phyloP scores from a whole-genome alignment of 169 alveolate species.

The Plasmodium billcollinsi region DNA sequence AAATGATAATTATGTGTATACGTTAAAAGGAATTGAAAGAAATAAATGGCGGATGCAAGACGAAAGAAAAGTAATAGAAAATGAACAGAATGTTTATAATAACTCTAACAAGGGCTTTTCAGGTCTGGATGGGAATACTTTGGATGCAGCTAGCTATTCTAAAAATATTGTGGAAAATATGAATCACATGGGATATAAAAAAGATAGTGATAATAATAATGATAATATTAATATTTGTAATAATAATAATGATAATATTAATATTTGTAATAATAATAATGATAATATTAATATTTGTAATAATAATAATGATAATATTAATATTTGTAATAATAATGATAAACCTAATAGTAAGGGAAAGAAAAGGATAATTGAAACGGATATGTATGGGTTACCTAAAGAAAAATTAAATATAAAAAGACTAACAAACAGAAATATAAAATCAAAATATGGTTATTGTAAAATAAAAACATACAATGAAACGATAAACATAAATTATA shows the following conservation, averaged over 20 bases:
- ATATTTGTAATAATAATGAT: not conserved
- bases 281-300: not conserved
- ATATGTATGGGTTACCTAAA: constrained; percentile 47
- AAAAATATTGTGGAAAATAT: too few species aligned
- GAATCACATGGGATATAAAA: too few species aligned
- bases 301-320: too few species aligned
- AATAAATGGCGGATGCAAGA: too few species aligned
- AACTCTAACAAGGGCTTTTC: too few species aligned
- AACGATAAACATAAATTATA: constrained; percentile 64
- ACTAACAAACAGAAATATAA: constrained; percentile 40
- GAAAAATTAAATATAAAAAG: constrained; percentile 30
- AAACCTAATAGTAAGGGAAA: not conserved
- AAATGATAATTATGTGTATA: too few species aligned
- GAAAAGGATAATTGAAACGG: constrained; percentile 31
- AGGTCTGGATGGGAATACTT: too few species aligned
- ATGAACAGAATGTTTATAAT: too few species aligned
- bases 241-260: not conserved
- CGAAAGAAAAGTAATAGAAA: too few species aligned
- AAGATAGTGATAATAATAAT: too few species aligned
- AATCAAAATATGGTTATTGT: constrained; percentile 46
- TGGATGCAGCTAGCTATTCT: too few species aligned
- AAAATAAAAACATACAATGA: constrained; percentile 57
- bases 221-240: constrained; percentile 10
- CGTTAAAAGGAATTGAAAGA: too few species aligned
- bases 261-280: not conserved